Evolutionary conservation across 2,329 filamentous ascomycete species (phyloP), one percentile per base, ranked within the genome.

Genomic region (Aspergillus aculeatinus): DNA sequence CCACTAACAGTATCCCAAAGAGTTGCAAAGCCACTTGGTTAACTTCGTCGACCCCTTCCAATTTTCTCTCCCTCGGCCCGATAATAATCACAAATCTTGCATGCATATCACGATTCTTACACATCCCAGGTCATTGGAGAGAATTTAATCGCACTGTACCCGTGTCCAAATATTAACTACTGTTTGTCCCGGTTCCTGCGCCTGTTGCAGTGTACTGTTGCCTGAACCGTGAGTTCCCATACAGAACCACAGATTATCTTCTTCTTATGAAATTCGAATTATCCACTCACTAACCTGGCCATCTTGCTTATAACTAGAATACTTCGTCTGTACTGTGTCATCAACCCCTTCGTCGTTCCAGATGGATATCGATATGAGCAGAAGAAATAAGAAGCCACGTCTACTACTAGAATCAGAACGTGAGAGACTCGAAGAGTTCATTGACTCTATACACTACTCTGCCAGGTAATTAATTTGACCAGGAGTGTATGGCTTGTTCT

Each of bases 401-500:
- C 85, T 89, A 63, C 81, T 99, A 59, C 87, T 88, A 33, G 92
- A 97, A 64, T 80, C 83, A 19, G 95, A 99, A 83, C 87, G 90
- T 66, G 87, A 89, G 67, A 87, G 89, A 62, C 83, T 99, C 60
- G 92, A 97, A 63, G 93, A 98, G 76, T 98, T 91, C 74, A 87
- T 95, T 67, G 92, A 98, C 71, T 86, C 87, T 33, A 99, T 99
- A 70, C 93, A 98, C 79, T 99, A 99, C 80, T 98, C 94, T 55
- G 86, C 90, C 65, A 87, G 92, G 92, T 96, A 82, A 84, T n/a
- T 4, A 3, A 2, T 9, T 44, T 5, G 39, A 29, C 6, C 16
- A 16, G 73, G 58, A 52, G 19, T 31, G 25, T 25, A n/a, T 35
- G 21, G 12, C 11, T 16, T 35, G 4, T 16, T 35, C 44, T 42